Evolutionary conservation across 352 stramenopile species (phyloP).

Genomic region (Thalassiosira delicatula): DNA sequence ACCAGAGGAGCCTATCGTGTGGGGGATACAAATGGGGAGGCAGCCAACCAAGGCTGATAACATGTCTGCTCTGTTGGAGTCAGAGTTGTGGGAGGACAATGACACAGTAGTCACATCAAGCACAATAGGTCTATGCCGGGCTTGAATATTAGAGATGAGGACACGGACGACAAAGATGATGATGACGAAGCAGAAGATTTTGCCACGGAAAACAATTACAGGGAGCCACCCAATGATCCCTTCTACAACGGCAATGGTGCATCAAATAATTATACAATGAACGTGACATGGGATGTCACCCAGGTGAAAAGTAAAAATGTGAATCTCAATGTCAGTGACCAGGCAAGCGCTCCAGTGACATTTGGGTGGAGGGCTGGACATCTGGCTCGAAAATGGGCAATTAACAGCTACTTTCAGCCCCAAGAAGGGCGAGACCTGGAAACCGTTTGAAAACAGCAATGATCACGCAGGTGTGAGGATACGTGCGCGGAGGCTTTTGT

Average conservation of each 20-base stretch:
- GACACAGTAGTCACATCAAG: not conserved
- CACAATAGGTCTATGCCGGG: not conserved
- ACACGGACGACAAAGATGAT: not conserved
- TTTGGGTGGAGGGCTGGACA: too few species aligned
- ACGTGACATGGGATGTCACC: not conserved
- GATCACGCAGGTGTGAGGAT: too few species aligned
- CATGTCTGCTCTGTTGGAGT: not conserved
- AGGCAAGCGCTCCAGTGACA: not conserved
- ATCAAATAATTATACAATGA: not conserved
- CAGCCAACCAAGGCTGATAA: not conserved
- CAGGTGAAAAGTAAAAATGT: not conserved
- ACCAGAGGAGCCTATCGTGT: too few species aligned
- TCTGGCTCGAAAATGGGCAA: too few species aligned
- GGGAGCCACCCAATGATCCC: not conserved
- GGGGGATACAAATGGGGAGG: not conserved
- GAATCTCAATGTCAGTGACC: not conserved
- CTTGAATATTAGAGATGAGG: not conserved
- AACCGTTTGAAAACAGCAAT: too few species aligned
- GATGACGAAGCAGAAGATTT: not conserved
- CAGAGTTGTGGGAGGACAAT: not conserved
- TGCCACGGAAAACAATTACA: not conserved
- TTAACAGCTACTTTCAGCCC: too few species aligned
- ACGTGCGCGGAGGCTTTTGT: too few species aligned
- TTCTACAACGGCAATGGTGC: not conserved
- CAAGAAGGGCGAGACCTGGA: too few species aligned